Evolutionary conservation across 148 eudicot genomes (phyloP), one percentile per base, ranked within the genome.

Genomic region (Drosera capensis): DNA sequence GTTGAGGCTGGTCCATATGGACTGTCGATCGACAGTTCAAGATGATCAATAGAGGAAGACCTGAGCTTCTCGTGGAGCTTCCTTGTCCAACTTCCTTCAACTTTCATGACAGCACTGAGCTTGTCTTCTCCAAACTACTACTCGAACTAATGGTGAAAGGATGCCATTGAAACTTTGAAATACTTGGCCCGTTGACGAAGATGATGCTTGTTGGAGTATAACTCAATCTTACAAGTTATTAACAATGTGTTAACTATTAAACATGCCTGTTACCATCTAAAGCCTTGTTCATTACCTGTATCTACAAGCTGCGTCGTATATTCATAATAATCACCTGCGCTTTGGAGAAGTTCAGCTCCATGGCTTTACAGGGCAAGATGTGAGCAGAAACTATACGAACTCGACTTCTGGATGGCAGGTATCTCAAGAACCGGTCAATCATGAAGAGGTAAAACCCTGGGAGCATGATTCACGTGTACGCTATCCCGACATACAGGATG

Each of bases 131-230:
- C 56, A 86, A 50, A 13, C 31, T 61, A 45, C 76, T 67, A 23
- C 60, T 81, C 31, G 95, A 86, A 17, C 51, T 72, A 18, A 86
- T 21, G 0, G 86, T 78, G 30, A 78, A 86, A 5, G 95, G 95
- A 55, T 86, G 95, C 95, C 95, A 86, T 37, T 86, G 95, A n/a
- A 78, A 57, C 66, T 68, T 86, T 17, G 95, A 86, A 50, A 86
- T 71, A 46, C 59, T 45, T 0, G 92, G 86, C 4, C 80, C 67
- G 54, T 86, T 78, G 20, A 86, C 1, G 25, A 81, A 86, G 23
- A 86, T 40, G 16, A 68, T 70, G 61, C 92, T 81, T 5, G 86
- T 73, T 24, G 95, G 92, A 5, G 57, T 72, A 36, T 75, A 86
- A 15, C 51, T 61, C 62, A 81, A 28, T 11, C 31, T 11, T 28